phyloP scores from a whole-genome alignment of 345 rosid species.

The Raphanus sativus region DNA sequence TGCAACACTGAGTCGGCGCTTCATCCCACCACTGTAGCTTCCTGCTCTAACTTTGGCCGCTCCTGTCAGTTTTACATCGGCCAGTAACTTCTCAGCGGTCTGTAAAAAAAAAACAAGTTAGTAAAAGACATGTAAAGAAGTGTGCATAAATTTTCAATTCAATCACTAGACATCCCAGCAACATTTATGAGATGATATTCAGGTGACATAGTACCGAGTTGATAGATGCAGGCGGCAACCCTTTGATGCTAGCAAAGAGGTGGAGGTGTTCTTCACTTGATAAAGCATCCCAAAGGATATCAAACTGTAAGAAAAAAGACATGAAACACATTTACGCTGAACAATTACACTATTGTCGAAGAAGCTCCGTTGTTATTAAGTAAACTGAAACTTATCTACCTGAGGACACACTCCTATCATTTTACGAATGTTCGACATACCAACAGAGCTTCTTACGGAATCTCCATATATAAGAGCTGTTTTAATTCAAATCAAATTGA shows the following conservation, averaged over 20 bases:
- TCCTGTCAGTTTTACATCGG: conserved; percentile 66
- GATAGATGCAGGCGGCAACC: conserved; percentile 63
- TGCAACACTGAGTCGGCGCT: conserved; percentile 87
- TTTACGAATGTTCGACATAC: conserved; percentile 78
- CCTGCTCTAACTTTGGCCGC: conserved; percentile 71
- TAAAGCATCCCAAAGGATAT: conserved; percentile 86
- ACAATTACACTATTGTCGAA: neutral
- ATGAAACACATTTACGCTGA: neutral
- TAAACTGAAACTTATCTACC: conserved; percentile 44
- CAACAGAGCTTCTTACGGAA: conserved; percentile 71
- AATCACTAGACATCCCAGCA: neutral
- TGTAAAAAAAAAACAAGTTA: conserved; percentile 12
- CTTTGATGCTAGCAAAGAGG: conserved; percentile 83
- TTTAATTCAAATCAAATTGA: conserved; percentile 8
- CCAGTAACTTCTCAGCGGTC: conserved; percentile 61
- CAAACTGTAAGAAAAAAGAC: conserved; percentile 51
- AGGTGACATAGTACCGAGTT: conserved; percentile 43
- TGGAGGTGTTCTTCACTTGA: conserved; percentile 83
- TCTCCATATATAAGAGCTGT: conserved; percentile 72
- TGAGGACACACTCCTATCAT: conserved; percentile 94
- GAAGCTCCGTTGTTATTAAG: neutral
- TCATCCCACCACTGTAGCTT: conserved; percentile 97
- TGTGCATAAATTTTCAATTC: neutral
- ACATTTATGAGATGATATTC: neutral
- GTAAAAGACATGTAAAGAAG: neutral